A percentile compares a stretch with the other conserved stretches of the same genome.
Conservation (phyloP, 2,329 filamentous ascomycete genomes). For the Pestalotiopsis sp. region DNA sequence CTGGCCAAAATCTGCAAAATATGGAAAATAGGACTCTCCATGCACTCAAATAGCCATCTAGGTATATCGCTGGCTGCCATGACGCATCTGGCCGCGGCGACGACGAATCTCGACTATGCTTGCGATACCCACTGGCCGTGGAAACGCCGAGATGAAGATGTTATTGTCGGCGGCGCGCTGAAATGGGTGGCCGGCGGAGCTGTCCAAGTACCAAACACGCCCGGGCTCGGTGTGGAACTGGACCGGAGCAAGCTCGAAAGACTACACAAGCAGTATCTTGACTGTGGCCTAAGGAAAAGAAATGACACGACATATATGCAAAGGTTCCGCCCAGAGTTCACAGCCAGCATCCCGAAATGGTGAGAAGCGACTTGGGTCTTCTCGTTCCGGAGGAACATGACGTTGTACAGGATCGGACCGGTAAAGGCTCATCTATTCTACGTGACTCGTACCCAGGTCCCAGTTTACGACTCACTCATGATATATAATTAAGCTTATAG, state of each 20-base stretch:
- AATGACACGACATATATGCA: constrained; percentile 16
- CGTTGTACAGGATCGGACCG: too few species aligned
- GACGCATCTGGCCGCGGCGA: constrained; percentile 43
- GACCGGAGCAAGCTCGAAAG: constrained; percentile 35
- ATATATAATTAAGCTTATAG: too few species aligned
- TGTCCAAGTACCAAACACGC: constrained; percentile 34
- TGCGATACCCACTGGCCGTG: constrained; percentile 48
- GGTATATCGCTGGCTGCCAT: constrained; percentile 44
- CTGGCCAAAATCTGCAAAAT: constrained; percentile 39
- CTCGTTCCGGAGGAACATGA: too few species aligned
- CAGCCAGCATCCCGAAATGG: constrained; percentile 7
- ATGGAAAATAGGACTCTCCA: constrained; percentile 41
- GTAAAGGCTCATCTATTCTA: too few species aligned
- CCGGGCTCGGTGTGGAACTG: constrained; percentile 38
- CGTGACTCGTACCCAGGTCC: too few species aligned
- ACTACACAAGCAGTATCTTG: constrained; percentile 39
- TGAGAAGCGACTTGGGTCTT: not conserved
- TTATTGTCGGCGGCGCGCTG: constrained; percentile 37
- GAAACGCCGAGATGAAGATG: constrained; percentile 43
- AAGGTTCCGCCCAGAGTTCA: constrained; percentile 10
- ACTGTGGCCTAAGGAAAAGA: constrained; percentile 36
- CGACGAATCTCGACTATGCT: constrained; percentile 42
- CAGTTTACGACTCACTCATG: too few species aligned
- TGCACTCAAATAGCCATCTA: constrained; percentile 43
- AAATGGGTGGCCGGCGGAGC: constrained; percentile 36